Conservation (phyloP, 306 rosid species). For the Vicia faba region DNA sequence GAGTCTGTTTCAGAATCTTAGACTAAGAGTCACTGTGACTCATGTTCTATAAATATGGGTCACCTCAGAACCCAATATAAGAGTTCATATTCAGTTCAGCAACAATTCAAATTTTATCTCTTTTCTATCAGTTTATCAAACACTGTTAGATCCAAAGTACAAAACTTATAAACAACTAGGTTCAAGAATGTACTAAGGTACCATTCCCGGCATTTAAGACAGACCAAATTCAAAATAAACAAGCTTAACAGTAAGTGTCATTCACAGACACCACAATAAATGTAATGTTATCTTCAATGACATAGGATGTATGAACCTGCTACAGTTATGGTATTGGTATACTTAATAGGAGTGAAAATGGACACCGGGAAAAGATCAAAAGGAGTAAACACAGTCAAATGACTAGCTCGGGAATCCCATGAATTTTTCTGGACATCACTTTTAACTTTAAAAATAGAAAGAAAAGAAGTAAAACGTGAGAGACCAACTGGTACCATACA, state of each 20-base stretch:
- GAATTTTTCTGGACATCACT: background rate
- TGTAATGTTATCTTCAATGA: slow-evolving; percentile 8
- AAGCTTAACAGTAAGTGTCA: slow-evolving; percentile 16
- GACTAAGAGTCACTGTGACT: background rate
- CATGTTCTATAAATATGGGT: background rate
- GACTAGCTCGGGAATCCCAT: background rate
- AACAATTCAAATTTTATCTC: background rate
- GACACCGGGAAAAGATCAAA: slow-evolving; percentile 7
- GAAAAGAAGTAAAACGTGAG: slow-evolving; percentile 4
- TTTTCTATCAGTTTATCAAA: slow-evolving; percentile 1
- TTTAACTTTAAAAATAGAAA: background rate
- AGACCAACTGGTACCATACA: too few species aligned
- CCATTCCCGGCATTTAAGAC: background rate
- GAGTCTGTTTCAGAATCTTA: slow-evolving; percentile 1
- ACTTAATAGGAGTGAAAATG: slow-evolving; percentile 5
- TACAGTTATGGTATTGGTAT: background rate
- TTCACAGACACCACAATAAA: slow-evolving; percentile 9
- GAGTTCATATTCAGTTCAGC: background rate
- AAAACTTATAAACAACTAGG: slow-evolving; percentile 12
- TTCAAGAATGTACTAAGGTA: slow-evolving; percentile 10
- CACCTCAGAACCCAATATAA: background rate
- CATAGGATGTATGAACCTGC: background rate
- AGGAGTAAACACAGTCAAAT: slow-evolving; percentile 5
- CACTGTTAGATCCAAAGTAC: slow-evolving; percentile 3
- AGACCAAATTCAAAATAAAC: slow-evolving; percentile 1